Base-by-base conservation (phyloP, 306 rosid species). In the Phaseolus lunatus region DNA sequence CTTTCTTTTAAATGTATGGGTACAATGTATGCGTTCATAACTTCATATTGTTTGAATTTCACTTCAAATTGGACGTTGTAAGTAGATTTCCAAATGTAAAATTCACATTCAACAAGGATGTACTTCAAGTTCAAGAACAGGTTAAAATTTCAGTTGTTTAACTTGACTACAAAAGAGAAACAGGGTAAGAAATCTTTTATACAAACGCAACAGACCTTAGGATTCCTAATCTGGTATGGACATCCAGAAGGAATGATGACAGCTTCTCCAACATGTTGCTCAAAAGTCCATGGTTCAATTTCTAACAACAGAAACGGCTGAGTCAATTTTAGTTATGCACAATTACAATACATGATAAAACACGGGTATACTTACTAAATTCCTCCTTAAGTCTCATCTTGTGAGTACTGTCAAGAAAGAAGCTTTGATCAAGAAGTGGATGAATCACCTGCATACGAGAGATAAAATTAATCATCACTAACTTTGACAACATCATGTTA, bases 201-300 rank as follows among this genome's bases (percentile, higher is more conserved):
- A 76, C 33, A 43, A 68, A 48, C 48, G 72, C 48, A 77, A 75
- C 77, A 78, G 39, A 94, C 99, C 99, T 96, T 91, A 44, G 96
- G 86, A 87, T 84, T 89, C 77, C 88, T 89, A 67, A 92, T 96
- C 86, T 96, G 99, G 81, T 96, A 91, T 14, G 99, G 98, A 72
- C 98, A 96, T 81, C 99, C 99, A 67, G 99, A 96, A 10, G 99
- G 99, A 84, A 96, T 85, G 72, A 96, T 88, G 75, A 96, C 96
- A 81, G 99, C 99, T 89, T 92, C 99, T 44, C 99, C 99, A 59
- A 86, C 88, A 56, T 58, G 91, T 85, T 96, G 99, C 90, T 87
- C 90, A 75, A 96, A 96, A 65, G 93, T 87, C 99, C 99, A 96
- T 4, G 99, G 99, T 83, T 96, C 99, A 77, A 96, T 89, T 79